These are phyloP conservation scores for Luffa acutangula DNA, from an alignment of 306 rosid genomes.

Conservation along the genomic window DNA sequence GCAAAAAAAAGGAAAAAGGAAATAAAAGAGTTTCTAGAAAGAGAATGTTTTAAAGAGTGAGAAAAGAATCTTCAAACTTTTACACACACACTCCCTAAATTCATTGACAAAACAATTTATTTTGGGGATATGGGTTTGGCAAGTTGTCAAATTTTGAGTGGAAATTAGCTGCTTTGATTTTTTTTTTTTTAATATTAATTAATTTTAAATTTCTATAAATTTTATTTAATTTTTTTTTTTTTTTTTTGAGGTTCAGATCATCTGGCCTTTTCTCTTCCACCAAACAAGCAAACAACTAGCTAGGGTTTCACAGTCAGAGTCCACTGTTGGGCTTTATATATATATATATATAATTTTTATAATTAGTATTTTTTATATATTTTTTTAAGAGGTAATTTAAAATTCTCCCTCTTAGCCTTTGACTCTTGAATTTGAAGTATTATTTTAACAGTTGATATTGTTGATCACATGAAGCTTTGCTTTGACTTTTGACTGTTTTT, in stretches of 20 bases:
- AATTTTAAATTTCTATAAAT: not conserved
- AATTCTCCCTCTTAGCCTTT: not conserved
- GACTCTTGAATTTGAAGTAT: not conserved
- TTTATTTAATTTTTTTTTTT: not conserved
- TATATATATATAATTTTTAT: too few relatives aligned
- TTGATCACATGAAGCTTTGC: not conserved
- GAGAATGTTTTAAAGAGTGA: not conserved
- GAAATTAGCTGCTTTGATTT: not conserved
- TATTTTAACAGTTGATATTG: not conserved
- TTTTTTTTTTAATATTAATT: not conserved
- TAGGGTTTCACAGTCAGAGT: not conserved
- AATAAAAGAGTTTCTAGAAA: not conserved
- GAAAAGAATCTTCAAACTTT: not conserved
- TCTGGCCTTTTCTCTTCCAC: not conserved
- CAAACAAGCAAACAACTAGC: not conserved
- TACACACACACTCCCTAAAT: not conserved
- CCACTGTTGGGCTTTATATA: not conserved
- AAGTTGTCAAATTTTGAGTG: not conserved
- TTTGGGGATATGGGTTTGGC: not conserved
- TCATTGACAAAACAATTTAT: not conserved
- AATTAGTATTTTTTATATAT: not conserved
- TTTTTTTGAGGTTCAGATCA: not conserved
- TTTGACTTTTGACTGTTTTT: not conserved
- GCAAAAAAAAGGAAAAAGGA: not conserved
- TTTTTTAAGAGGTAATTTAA: not conserved